A percentile compares a stretch with the other conserved stretches of the same genome.
Evolutionary conservation across 768 basidiomycete species (phyloP).

Genomic region (Boletellus ananas): DNA sequence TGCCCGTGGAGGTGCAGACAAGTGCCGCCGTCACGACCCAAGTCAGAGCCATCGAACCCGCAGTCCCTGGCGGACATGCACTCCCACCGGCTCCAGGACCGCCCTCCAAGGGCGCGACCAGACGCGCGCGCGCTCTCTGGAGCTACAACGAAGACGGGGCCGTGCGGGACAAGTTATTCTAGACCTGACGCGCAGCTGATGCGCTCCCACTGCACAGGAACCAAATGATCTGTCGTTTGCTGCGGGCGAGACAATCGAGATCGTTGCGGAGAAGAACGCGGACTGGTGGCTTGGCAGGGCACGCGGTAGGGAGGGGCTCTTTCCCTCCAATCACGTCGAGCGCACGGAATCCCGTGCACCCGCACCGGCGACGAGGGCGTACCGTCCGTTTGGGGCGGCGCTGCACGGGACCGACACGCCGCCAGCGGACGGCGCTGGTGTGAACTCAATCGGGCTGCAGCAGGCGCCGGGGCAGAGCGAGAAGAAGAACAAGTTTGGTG

Average conservation of each 20-base stretch:
- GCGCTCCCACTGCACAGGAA: conserved; percentile 45
- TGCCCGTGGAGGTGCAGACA: conserved; percentile 29
- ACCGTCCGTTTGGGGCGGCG: conserved; percentile 38
- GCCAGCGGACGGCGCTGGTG: conserved; percentile 24
- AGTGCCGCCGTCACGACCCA: conserved; percentile 12
- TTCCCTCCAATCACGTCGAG: conserved; percentile 76
- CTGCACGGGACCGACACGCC: conserved; percentile 33
- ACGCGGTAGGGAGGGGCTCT: conserved; percentile 65
- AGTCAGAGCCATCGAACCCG: conserved; percentile 6
- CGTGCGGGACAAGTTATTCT: conserved; percentile 31
- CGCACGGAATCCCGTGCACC: conserved; percentile 34
- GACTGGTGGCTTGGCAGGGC: conserved; percentile 85
- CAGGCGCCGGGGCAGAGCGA: conserved; percentile 24
- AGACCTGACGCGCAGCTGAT: conserved; percentile 1
- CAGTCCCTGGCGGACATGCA: conserved; percentile 1
- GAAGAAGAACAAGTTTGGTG: conserved; percentile 60
- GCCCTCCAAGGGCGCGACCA: conserved; percentile 5
- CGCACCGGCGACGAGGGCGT: conserved; percentile 12
- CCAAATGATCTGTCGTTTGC: conserved; percentile 76
- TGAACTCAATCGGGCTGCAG: conserved; percentile 31
- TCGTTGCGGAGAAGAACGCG: conserved; percentile 72
- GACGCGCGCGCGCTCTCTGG: conserved; percentile 58
- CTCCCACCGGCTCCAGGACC: conserved; percentile 19
- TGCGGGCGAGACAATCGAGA: conserved; percentile 72
- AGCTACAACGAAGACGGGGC: conserved; percentile 58